phyloP scores from a whole-genome alignment of 345 rosid genomes.

The Brassica juncea region DNA sequence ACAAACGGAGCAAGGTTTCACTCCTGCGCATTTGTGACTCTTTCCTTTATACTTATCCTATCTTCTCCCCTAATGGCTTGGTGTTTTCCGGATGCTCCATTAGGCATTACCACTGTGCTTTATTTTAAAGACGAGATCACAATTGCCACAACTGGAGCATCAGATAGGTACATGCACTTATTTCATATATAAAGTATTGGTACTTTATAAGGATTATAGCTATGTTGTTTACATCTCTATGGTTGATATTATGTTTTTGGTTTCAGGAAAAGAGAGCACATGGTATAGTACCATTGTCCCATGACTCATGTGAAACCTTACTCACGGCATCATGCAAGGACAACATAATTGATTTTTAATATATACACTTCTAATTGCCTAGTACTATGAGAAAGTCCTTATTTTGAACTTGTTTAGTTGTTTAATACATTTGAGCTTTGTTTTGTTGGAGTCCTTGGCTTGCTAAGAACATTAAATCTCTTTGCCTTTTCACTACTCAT shows the following conservation, averaged over 20 bases:
- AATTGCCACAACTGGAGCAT: conserved; percentile 87
- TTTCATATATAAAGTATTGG: background rate
- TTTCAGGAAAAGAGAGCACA: background rate
- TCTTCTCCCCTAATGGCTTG: conserved; percentile 26
- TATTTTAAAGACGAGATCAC: conserved; percentile 80
- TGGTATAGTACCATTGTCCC: background rate
- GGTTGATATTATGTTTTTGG: background rate
- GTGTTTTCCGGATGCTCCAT: conserved; percentile 63
- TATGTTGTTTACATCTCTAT: background rate
- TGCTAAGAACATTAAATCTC: background rate
- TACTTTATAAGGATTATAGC: background rate
- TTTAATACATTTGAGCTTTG: background rate
- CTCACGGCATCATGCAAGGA: background rate
- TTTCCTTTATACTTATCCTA: conserved; percentile 1
- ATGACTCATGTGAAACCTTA: background rate
- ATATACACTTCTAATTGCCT: background rate
- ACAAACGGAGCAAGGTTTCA: conserved; percentile 62
- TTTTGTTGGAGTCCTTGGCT: background rate
- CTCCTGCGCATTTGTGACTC: background rate
- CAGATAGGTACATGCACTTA: conserved; percentile 57
- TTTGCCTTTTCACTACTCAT: background rate
- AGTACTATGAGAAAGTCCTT: background rate
- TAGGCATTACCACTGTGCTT: conserved; percentile 88
- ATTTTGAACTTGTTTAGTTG: background rate
- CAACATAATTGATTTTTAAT: background rate